Conservation (phyloP, 1,139 yeast species). For the Yamadazyma mexicana region DNA sequence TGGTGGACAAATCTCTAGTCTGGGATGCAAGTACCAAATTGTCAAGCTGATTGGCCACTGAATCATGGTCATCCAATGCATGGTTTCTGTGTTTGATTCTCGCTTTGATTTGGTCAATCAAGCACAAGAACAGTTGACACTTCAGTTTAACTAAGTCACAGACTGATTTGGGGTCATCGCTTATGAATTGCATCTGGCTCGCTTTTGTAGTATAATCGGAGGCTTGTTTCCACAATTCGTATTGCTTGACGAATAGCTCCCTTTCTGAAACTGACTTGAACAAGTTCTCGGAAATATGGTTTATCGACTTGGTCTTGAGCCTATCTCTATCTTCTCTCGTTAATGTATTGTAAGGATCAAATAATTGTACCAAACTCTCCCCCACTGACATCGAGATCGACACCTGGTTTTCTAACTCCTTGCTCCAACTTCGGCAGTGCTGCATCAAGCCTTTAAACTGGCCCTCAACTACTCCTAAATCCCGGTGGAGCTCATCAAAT, state of each 20-base stretch:
- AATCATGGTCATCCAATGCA: constrained; percentile 38
- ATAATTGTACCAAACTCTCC: constrained; percentile 19
- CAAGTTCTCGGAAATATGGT: constrained; percentile 4
- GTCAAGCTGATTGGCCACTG: constrained; percentile 26
- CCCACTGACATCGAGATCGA: constrained; percentile 20
- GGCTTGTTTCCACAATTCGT: constrained; percentile 21
- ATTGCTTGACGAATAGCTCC: constrained; percentile 12
- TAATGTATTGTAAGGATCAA: constrained; percentile 27
- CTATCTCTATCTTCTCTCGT: constrained; percentile 9
- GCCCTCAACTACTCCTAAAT: constrained; percentile 11
- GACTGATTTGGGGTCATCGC: constrained; percentile 3
- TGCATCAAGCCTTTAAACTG: constrained; percentile 21
- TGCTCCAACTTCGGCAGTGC: constrained; percentile 11
- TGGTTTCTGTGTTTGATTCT: constrained; percentile 29
- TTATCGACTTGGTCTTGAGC: constrained; percentile 9
- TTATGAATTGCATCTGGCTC: constrained; percentile 6
- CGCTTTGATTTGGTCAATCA: constrained; percentile 27
- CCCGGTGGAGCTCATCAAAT: constrained; percentile 27
- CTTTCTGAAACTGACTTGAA: constrained; percentile 3
- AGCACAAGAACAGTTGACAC: constrained; percentile 14
- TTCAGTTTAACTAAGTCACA: not conserved
- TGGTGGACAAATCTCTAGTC: constrained; percentile 24
- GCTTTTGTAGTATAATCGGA: constrained; percentile 17
- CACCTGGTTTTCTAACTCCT: constrained; percentile 10
- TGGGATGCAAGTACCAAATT: constrained; percentile 23